phyloP scores from a whole-genome alignment of 179 eudicot species.

The Spergularia azorica region DNA sequence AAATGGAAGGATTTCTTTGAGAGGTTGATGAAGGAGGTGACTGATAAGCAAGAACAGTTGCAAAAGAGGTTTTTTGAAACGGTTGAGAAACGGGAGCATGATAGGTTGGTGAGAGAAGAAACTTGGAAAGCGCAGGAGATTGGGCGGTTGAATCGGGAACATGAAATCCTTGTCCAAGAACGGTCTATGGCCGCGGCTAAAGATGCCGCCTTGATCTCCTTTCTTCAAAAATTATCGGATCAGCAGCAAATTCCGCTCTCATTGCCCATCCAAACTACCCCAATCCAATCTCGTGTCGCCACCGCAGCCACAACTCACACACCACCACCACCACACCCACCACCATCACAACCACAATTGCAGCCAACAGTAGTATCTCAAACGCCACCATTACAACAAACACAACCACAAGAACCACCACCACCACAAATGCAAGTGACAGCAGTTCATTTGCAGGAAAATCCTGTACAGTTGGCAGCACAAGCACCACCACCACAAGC shows the following conservation, averaged over 20 bases:
- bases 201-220: slow-evolving; percentile 56
- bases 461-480: slow-evolving; percentile 19
- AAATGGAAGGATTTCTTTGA: slow-evolving; percentile 56
- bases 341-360: not conserved
- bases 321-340: slow-evolving; percentile 15
- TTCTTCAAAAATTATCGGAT: slow-evolving; percentile 56
- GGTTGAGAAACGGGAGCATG: slow-evolving; percentile 57
- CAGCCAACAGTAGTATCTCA: too few species aligned
- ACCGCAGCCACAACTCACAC: not conserved
- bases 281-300: not conserved
- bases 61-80: slow-evolving; percentile 50
- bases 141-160: slow-evolving; percentile 47
- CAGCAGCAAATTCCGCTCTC: slow-evolving; percentile 40
- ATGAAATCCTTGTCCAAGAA: slow-evolving; percentile 52
- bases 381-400: slow-evolving; percentile 4
- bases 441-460: slow-evolving; percentile 16
- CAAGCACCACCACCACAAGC: slow-evolving; percentile 7
- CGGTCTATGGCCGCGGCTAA: slow-evolving; percentile 54
- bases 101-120: slow-evolving; percentile 52
- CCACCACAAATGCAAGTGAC: not conserved
- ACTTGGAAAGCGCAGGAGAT: slow-evolving; percentile 64
- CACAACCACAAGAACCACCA: slow-evolving; percentile 7
- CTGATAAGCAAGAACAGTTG: slow-evolving; percentile 53
- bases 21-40: slow-evolving; percentile 51
- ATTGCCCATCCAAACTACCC: slow-evolving; percentile 17